phyloP scores from a whole-genome alignment of 1,139 yeast genomes.

The Kluyveromyces sp. region DNA sequence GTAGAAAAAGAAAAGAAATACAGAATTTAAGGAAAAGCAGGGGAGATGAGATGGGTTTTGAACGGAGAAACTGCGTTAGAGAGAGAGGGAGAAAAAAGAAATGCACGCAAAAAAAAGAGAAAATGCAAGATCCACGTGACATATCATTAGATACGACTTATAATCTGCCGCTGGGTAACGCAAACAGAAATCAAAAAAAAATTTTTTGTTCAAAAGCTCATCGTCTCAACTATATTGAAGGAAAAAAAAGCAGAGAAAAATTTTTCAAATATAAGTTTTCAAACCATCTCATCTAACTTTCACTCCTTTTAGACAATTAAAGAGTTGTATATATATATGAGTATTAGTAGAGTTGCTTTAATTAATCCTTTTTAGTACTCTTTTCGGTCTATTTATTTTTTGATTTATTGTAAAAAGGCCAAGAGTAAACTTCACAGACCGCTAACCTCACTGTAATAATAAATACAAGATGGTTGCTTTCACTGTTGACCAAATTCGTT shows the following conservation, averaged over 20 bases:
- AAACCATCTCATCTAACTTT: conserved; percentile 2
- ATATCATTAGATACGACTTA: no score
- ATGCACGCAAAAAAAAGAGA: no score
- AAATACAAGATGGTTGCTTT: conserved; percentile 33
- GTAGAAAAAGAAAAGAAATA: no score
- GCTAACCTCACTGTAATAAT: conserved; percentile 1
- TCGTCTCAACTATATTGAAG: neutral
- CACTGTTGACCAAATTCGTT: conserved; percentile 82
- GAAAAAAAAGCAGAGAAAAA: neutral
- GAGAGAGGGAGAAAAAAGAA: no score
- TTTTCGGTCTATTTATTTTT: neutral
- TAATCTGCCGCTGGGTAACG: neutral
- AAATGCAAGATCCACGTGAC: no score
- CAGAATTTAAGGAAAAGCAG: no score
- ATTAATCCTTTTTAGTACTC: neutral
- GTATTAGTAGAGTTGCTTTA: neutral
- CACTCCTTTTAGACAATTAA: neutral
- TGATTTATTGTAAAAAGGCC: neutral
- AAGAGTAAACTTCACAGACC: conserved; percentile 1
- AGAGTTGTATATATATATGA: neutral
- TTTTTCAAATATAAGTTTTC: neutral
- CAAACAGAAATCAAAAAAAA: conserved; percentile 3
- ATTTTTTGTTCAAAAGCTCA: conserved; percentile 1
- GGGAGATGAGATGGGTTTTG: no score
- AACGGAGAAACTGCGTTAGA: no score